A percentile compares a stretch with the other conserved stretches of the same genome.
phyloP scores from a whole-genome alignment of 345 rosid genomes.

The Eucalyptus erythrocorys region DNA sequence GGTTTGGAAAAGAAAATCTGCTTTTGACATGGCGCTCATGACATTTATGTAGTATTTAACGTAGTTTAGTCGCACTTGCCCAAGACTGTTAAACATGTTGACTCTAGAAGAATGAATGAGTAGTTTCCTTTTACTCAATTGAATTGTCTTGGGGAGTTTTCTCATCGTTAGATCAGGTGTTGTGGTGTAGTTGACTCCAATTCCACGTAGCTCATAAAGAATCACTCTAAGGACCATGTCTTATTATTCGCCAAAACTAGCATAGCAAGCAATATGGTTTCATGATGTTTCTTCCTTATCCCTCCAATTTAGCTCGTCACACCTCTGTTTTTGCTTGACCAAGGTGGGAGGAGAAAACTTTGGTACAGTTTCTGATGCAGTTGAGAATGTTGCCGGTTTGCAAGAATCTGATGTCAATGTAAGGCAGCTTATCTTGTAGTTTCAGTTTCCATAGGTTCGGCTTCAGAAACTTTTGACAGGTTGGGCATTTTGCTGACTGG shows the following conservation, averaged over 20 bases:
- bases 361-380: background rate
- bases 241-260: background rate
- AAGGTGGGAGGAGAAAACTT: background rate
- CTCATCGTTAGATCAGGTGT: background rate
- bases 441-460: background rate
- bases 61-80: background rate
- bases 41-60: background rate
- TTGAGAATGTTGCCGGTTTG: background rate
- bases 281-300: background rate
- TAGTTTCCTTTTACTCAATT: background rate
- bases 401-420: background rate
- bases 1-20: slow-evolving; percentile 10
- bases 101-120: background rate
- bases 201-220: background rate
- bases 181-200: background rate
- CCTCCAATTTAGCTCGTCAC: background rate
- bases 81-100: background rate
- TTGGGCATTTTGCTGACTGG: background rate
- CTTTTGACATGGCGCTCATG: background rate
- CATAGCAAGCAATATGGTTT: background rate
- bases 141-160: background rate
- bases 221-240: background rate
- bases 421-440: background rate
- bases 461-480: background rate
- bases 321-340: background rate